Base-by-base conservation (phyloP, 495 filamentous ascomycete species). In the Penicillium pancosmium region DNA sequence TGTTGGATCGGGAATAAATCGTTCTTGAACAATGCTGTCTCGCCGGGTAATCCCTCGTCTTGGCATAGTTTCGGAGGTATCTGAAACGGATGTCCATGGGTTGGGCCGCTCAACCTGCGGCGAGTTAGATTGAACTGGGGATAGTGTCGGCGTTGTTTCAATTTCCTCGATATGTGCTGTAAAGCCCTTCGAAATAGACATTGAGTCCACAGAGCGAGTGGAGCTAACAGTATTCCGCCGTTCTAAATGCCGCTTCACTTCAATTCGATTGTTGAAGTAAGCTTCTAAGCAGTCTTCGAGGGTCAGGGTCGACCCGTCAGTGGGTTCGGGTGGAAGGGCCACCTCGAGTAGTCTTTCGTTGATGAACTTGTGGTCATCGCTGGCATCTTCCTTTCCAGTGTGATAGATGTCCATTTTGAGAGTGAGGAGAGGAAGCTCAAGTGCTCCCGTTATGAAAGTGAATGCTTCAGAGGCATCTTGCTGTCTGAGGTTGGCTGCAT, bases 381-480 rank as follows among this genome's bases (percentile, higher is more conserved):
- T 84, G 25, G 82, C 84, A 57, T 91, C 85, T 68, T 94, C 91
- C 60, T 86, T 88, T 4, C 93, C 94, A 7, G 89, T 88, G 60
- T 98, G 94, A 61, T 90, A 97, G 25, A 98, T 87, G 65, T 97
- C 92, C 80, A 97, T 93, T 62, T 96, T 96, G 16, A 98, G 75
- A 0, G 93, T 91, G 19, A 98, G 84, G 8, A 97, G 84, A 5
- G 94, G 94, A 27, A 98, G 73, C 57, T 95, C 86, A 34, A 98
- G 79, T 38, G 85, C 91, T 53, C 90, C 93, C 3, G 93, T 96
- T 51, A 98, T 91, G 73, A 97, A 97, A 0, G 87, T 89, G 69
- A 97, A 98, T 2, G 93, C 93, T 70, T 98, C 94, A 0, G 94
- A 97, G 2, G 88, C 87, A 73, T 98, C 94, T 66, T 98, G 94